Conservation (phyloP, 257 asterid genomes). For the Primulina eburnea region DNA sequence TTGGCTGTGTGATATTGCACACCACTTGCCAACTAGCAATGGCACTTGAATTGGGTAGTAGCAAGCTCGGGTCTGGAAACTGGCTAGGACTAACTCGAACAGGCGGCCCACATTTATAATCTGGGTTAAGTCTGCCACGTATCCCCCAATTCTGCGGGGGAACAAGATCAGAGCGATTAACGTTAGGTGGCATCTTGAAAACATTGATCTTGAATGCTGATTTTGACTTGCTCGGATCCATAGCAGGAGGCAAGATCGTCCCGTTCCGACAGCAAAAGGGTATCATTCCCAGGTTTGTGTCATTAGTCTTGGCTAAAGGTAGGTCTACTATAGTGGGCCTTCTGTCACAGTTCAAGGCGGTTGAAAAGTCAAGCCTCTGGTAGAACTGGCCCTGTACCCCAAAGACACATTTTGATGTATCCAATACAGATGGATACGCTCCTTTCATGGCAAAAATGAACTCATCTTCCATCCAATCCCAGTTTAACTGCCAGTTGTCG, state of each 20-base stretch:
- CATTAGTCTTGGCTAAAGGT: conserved; percentile 67
- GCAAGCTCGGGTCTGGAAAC: conserved; percentile 67
- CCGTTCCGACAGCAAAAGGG: conserved; percentile 91
- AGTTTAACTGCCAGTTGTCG: conserved; percentile 83
- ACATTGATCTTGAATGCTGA: conserved; percentile 84
- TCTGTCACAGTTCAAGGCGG: conserved; percentile 65
- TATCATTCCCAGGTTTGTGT: conserved; percentile 65
- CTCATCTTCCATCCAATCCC: conserved; percentile 99
- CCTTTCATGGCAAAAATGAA: conserved; percentile 77
- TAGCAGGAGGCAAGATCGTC: conserved; percentile 79
- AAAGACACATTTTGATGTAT: conserved; percentile 60
- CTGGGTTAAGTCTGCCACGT: conserved; percentile 70
- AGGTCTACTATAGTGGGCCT: conserved; percentile 78
- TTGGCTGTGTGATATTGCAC: conserved; percentile 75
- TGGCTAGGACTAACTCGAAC: conserved; percentile 69
- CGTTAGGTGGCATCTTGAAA: conserved; percentile 84
- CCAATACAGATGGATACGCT: conserved; percentile 74
- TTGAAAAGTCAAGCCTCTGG: conserved; percentile 62
- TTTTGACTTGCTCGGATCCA: conserved; percentile 83
- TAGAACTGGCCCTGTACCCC: conserved; percentile 71
- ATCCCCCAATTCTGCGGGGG: conserved; percentile 89
- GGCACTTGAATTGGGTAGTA: conserved; percentile 45
- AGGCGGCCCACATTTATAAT: conserved; percentile 80
- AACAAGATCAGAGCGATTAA: conserved; percentile 66
- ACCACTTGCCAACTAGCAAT: conserved; percentile 93